Evolutionary conservation across 176 grass and related monocot species (phyloP).

Genomic region (Puccinellia tenuiflora): DNA sequence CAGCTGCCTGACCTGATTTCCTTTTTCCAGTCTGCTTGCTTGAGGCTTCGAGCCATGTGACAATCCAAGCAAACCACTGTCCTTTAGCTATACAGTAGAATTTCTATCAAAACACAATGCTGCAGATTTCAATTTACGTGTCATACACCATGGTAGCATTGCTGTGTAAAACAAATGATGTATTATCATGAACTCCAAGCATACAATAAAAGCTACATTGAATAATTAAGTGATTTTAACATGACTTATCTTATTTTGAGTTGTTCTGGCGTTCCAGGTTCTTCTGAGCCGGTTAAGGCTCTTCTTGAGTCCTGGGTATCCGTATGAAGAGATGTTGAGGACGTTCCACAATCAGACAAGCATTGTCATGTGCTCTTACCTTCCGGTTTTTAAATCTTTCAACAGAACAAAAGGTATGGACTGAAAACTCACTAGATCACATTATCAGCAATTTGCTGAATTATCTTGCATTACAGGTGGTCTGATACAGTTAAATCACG

Average conservation of each 20-base stretch:
- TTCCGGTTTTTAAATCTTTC: slow-evolving; percentile 78
- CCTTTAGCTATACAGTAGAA: neutral
- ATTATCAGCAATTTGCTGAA: slow-evolving; percentile 5
- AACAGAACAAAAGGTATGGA: slow-evolving; percentile 78
- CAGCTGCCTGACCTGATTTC: neutral
- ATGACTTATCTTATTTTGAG: neutral
- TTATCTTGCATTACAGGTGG: slow-evolving; percentile 55
- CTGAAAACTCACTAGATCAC: neutral
- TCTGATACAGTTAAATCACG: slow-evolving; percentile 88
- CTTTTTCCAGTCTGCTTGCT: neutral
- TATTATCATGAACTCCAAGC: neutral
- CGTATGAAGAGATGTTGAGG: slow-evolving; percentile 87
- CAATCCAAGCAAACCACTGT: neutral
- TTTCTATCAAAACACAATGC: neutral
- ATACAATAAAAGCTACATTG: neutral
- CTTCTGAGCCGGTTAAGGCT: slow-evolving; percentile 93
- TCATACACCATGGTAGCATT: neutral
- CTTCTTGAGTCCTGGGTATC: slow-evolving; percentile 96
- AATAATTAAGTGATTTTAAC: neutral
- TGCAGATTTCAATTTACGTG: neutral
- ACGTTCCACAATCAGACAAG: slow-evolving; percentile 92
- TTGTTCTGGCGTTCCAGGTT: slow-evolving; percentile 50
- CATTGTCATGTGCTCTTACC: slow-evolving; percentile 93
- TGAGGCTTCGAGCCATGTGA: neutral
- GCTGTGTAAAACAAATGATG: neutral